Evolutionary conservation across 1,284 basidiomycete species (phyloP).

Genomic region (Leccinum subspadiceum): DNA sequence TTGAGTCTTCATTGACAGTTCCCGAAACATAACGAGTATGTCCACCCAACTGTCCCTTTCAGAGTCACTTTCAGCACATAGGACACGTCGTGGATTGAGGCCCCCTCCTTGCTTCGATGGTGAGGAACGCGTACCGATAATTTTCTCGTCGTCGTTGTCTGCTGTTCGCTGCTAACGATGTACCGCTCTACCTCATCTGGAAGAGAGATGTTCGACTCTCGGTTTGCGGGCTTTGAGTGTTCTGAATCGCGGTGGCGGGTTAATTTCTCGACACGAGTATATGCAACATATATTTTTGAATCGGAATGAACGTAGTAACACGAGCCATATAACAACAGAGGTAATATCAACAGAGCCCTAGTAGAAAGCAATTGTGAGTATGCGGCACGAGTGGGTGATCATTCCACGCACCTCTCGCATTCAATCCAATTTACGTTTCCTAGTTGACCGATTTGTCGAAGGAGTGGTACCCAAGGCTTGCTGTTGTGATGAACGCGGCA

Average conservation of each 20-base stretch:
- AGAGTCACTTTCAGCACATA: conserved; percentile 93
- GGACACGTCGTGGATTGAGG: conserved; percentile 83
- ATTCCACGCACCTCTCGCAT: too few species aligned
- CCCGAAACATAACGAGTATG: conserved; percentile 77
- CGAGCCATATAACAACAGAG: too few species aligned
- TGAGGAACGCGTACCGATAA: conserved; percentile 95
- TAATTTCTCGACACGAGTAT: too few species aligned
- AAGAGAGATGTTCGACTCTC: conserved; percentile 64
- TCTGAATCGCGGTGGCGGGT: conserved; percentile 10
- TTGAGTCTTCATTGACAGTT: conserved; percentile 62
- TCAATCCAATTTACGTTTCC: too few species aligned
- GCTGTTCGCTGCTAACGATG: conserved; percentile 49
- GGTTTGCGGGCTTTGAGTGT: conserved; percentile 33
- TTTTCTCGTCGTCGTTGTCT: conserved; percentile 79
- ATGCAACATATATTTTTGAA: too few species aligned
- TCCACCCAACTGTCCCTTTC: conserved; percentile 96
- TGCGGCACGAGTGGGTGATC: too few species aligned
- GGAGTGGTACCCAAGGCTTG: too few species aligned
- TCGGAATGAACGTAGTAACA: too few species aligned
- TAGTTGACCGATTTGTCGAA: too few species aligned
- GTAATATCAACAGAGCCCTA: too few species aligned
- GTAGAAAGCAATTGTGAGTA: too few species aligned
- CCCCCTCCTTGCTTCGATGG: conserved; percentile 81
- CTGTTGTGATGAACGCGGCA: too few species aligned
- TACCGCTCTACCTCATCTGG: conserved; percentile 74